A percentile compares a stretch with the other conserved stretches of the same genome.
Conservation (phyloP, 139 green algal genomes). For the Edaphochlamys debaryana region DNA sequence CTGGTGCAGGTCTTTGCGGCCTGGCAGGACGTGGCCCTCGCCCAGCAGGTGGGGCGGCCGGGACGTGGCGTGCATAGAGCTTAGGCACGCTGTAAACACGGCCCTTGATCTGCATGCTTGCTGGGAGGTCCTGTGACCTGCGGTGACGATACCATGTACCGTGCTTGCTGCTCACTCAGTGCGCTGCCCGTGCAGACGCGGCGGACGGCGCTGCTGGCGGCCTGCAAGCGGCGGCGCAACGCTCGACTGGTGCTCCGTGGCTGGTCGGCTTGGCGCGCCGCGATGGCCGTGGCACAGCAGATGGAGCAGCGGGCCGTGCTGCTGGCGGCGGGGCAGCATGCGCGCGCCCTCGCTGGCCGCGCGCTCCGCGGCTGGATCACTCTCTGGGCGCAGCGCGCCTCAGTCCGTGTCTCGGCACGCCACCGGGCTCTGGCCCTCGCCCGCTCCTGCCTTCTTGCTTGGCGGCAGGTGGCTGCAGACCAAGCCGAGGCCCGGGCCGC, state of each 20-base stretch:
- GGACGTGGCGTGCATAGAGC: no score
- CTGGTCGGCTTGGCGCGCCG: background rate
- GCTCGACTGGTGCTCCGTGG: background rate
- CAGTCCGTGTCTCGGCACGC: background rate
- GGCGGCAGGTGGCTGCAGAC: background rate
- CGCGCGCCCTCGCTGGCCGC: background rate
- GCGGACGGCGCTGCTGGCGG: no score
- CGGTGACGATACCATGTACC: no score
- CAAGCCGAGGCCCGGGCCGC: background rate
- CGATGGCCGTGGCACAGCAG: background rate
- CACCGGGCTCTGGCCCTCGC: constrained; percentile 1
- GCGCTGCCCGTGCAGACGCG: background rate
- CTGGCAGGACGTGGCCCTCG: background rate
- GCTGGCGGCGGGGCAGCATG: no score
- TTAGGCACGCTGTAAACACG: no score
- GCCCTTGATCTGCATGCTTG: no score
- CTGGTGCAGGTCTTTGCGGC: background rate
- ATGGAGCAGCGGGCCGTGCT: no score
- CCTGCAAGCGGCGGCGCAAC: background rate
- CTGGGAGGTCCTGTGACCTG: no score
- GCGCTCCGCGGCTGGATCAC: constrained; percentile 14
- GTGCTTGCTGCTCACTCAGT: no score
- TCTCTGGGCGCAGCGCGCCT: constrained; percentile 15
- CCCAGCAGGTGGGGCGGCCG: background rate
- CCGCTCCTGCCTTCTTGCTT: background rate